Evolutionary conservation across 164 flowering plant species (phyloP).

Genomic region (Magnolia officinalis): DNA sequence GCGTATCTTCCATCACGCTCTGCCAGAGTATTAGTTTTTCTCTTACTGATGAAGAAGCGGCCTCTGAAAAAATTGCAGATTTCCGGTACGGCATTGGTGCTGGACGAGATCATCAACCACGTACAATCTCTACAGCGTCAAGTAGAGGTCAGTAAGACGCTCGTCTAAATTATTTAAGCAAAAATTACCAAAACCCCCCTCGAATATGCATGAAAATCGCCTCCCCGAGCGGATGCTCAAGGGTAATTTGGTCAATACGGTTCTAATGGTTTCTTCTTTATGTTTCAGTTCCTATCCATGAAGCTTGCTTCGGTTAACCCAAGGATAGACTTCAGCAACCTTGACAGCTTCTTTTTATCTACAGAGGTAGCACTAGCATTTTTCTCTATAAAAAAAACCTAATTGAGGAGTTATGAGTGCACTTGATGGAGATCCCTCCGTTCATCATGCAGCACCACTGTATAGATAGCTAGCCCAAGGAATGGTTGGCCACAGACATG

Average conservation of each 20-base stretch:
- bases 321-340: conserved; percentile 56
- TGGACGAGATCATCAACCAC: conserved; percentile 92
- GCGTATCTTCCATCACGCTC: too few species aligned
- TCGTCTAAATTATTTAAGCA: neutral
- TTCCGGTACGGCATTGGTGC: conserved; percentile 83
- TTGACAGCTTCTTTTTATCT: conserved; percentile 46
- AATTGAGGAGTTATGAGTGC: too few species aligned
- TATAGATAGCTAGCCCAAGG: neutral
- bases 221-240: neutral
- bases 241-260: neutral
- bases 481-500: neutral
- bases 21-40: neutral
- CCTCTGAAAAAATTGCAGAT: conserved; percentile 39
- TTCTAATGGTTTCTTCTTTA: neutral
- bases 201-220: neutral
- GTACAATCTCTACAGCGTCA: conserved; percentile 84
- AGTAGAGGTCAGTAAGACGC: conserved; percentile 60
- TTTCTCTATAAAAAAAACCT: too few species aligned
- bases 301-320: conserved; percentile 89
- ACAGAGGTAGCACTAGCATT: conserved; percentile 43
- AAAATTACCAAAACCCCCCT: neutral
- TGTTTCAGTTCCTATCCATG: conserved; percentile 74
- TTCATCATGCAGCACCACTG: neutral
- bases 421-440: neutral
- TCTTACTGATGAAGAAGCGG: neutral